Percentiles rank a stretch among this genome's conserved stretches.
phyloP scores from a whole-genome alignment of 1,284 basidiomycete genomes.

The Sporisorium sorghi region DNA sequence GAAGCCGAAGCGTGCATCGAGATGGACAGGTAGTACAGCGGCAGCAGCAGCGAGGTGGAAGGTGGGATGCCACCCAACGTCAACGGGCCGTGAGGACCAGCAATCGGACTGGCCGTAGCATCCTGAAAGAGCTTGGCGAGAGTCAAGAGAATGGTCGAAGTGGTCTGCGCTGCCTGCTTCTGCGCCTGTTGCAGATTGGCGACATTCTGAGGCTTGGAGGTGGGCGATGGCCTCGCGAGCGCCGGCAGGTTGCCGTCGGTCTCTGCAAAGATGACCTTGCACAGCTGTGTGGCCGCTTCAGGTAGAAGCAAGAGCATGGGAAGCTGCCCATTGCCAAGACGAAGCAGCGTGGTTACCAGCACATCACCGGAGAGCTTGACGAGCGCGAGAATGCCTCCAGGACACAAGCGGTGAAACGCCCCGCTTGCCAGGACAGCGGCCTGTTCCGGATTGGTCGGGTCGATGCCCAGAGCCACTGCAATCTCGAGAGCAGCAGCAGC shows the following conservation, averaged over 20 bases:
- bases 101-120: constrained; percentile 57
- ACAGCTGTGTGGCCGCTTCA: constrained; percentile 51
- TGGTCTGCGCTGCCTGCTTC: constrained; percentile 70
- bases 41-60: constrained; percentile 72
- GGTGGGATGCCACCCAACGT: constrained; percentile 70
- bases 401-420: constrained; percentile 48
- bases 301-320: constrained; percentile 63
- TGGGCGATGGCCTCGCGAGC: constrained; percentile 16
- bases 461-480: constrained; percentile 53
- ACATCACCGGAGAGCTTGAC: constrained; percentile 59
- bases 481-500: constrained; percentile 51
- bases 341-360: constrained; percentile 50
- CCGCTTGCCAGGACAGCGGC: constrained; percentile 48
- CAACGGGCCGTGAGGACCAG: constrained; percentile 49
- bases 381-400: constrained; percentile 59
- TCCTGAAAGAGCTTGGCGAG: constrained; percentile 75
- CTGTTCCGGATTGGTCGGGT: constrained; percentile 48
- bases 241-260: constrained; percentile 56
- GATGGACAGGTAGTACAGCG: constrained; percentile 76
- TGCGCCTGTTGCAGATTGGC: constrained; percentile 61
- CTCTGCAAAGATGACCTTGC: constrained; percentile 56
- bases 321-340: constrained; percentile 58
- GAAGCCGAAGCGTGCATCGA: constrained; percentile 74
- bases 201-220: constrained; percentile 13
- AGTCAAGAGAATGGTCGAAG: constrained; percentile 74